Base-by-base conservation (phyloP, 2,329 filamentous ascomycete genomes). In the Aaosphaeria arxii region DNA sequence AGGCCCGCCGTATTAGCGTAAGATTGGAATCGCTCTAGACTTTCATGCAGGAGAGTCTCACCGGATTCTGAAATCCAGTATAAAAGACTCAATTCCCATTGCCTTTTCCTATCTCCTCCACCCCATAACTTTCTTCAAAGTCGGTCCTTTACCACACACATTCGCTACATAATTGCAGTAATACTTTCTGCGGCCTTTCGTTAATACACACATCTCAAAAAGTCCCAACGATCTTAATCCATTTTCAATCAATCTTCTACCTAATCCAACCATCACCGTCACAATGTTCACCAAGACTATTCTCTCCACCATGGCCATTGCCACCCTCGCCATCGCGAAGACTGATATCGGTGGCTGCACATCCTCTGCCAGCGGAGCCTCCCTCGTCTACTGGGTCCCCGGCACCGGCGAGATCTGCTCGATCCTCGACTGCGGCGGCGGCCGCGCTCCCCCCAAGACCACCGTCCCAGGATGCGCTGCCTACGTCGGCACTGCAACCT, bases 391-490 rank as follows among this genome's bases (percentile, higher is more conserved):
- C 74, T 86, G 82, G 66, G 78, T 85, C 45, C 83, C 83, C 2
- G 82, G 71, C 55, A 82, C 78, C 13, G 82, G 83, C 62, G 83
- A 87, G 72, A 73, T 87, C 62, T 87, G 85, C 76, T 73, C 74
- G 7, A 62, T 81, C 52, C 75, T 84, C 56, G 84, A 87, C 77
- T 87, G 85, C 68, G 84, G 85, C 49, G 85, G 85, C 54, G 85
- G 84, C 47, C 76, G 79, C 41, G 85, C 83, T 6, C 82, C 84
- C 3, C 79, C 82, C 51, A 86, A 83, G 73, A 82, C 79, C 11
- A 78, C 76, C 29, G 78, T 83, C 24, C 84, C 84, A 1, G 84
- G 84, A 2, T 88, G 85, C 60, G 60, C 67, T 2, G 59, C 47
- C 4, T 85, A 86, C 72, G 58, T 62, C 2, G 83, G 82, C 53